Evolutionary conservation across 1,139 yeast species (phyloP), one percentile per base, ranked within the genome.

Genomic region (Geotrichum reessii): DNA sequence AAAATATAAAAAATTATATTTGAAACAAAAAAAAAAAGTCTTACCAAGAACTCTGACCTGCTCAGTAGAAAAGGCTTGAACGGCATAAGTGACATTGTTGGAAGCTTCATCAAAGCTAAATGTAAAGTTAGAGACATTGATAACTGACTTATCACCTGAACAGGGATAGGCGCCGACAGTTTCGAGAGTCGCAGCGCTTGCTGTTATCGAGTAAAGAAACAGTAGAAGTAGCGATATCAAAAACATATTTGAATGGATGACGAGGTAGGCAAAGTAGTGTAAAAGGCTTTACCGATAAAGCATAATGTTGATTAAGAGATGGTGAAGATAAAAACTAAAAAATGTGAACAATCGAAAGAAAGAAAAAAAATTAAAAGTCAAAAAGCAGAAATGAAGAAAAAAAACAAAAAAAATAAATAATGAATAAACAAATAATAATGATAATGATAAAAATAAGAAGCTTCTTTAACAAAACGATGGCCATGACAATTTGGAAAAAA

Each of bases 31-130:
- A 47, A 50, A 37, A 50, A 54, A 27, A 50, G 8, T 54, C 62
- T 47, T 54, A 57, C 62, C 60, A 6, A 63, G 51, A 21, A 67
- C 64, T 22, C 63, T 59, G 12, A 64, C 65, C 19, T 61, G 58
- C 12, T 50, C 57, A 22, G 54, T 52, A 33, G 68, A 63, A 21
- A 59, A 55, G 3, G 66, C 70, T 3, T 59, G 58, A 14, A 66
- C 70, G 7, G 56, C 28, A 56, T 67, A 68, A n/a, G 62, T 57
- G 25, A 65, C 68, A 21, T 64, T 61, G 47, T 57, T 58, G n/a
- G 67, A 31, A 33, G n/a, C 49, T 19, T 60, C 56, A 49, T 63
- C 61, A 44, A 59, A 64, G 19, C 47, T 25, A 27, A 64, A 55
- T 27, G 60, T 52, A 46, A 64, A 64, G 48, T 61, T 58, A n/a